Conservation (phyloP, 768 basidiomycete genomes). For the Leucogyrophana mollusca region DNA sequence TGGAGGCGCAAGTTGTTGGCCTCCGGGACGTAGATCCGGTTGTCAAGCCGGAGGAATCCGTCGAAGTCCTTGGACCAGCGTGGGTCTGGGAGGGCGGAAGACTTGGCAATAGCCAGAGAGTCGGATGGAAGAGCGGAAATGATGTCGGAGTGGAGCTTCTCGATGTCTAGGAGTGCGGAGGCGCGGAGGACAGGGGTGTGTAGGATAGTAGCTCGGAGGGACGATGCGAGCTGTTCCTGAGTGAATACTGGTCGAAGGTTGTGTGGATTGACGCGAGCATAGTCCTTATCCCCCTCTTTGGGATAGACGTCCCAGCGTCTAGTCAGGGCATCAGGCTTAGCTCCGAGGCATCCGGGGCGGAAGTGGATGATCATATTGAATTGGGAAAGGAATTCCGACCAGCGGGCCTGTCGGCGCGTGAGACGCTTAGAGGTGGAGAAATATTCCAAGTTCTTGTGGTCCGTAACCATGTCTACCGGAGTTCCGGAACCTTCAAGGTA, state of each 20-base stretch:
- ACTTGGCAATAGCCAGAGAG: background rate
- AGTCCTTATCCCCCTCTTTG: conserved; percentile 27
- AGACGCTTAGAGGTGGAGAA: conserved; percentile 30
- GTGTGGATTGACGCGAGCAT: conserved; percentile 18
- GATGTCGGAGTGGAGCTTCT: conserved; percentile 18
- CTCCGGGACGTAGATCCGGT: conserved; percentile 8
- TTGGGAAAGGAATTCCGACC: conserved; percentile 37
- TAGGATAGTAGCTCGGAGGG: conserved; percentile 10
- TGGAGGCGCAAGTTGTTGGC: conserved; percentile 18
- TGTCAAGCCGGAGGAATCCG: background rate
- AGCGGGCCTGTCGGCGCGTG: conserved; percentile 13
- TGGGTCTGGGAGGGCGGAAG: background rate
- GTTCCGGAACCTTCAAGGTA: conserved; percentile 21
- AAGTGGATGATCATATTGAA: conserved; percentile 19
- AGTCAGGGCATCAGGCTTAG: conserved; percentile 24
- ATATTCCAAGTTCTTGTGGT: conserved; percentile 39
- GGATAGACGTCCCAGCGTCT: conserved; percentile 23
- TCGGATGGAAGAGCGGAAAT: background rate
- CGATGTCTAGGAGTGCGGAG: conserved; percentile 12
- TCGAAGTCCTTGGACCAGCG: conserved; percentile 1
- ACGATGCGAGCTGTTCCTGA: conserved; percentile 11
- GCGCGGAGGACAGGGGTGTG: conserved; percentile 10
- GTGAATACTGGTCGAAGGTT: conserved; percentile 22
- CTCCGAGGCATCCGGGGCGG: conserved; percentile 14
- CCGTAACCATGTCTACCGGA: conserved; percentile 23